Evolutionary conservation across 2,329 filamentous ascomycete species (phyloP).

Genomic region (Pestalotiopsis sp.): DNA sequence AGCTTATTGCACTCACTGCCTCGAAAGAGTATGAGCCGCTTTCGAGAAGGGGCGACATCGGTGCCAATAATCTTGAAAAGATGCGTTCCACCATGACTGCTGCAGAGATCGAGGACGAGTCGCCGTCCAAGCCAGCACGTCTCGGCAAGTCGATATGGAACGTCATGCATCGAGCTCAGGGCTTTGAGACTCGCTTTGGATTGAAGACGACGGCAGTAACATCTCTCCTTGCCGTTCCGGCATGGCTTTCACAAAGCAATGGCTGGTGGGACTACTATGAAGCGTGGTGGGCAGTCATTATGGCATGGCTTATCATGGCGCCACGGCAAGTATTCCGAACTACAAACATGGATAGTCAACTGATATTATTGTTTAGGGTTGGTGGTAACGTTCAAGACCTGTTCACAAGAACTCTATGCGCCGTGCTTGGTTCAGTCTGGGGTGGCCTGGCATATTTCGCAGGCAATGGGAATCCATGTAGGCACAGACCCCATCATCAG

Average conservation of each 20-base stretch:
- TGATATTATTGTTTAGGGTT: constrained; percentile 38
- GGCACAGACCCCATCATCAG: not conserved
- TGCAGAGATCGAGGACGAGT: constrained; percentile 38
- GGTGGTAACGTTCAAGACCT: constrained; percentile 62
- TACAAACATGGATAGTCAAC: not conserved
- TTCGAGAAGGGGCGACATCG: constrained; percentile 25
- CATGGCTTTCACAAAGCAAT: constrained; percentile 47
- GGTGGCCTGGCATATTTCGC: constrained; percentile 54
- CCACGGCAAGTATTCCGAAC: constrained; percentile 37
- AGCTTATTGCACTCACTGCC: constrained; percentile 45
- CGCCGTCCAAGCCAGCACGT: constrained; percentile 18
- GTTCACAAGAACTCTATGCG: constrained; percentile 51
- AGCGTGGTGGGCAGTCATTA: constrained; percentile 60
- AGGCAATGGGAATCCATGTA: constrained; percentile 51
- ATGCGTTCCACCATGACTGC: constrained; percentile 41
- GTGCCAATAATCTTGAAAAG: constrained; percentile 29
- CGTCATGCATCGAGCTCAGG: constrained; percentile 54
- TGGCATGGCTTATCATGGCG: constrained; percentile 60
- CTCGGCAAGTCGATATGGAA: constrained; percentile 52
- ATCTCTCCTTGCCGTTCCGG: constrained; percentile 54
- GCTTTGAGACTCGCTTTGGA: constrained; percentile 60
- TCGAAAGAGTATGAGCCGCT: constrained; percentile 38
- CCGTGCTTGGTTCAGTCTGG: constrained; percentile 56
- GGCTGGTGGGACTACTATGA: constrained; percentile 59
- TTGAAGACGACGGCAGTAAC: constrained; percentile 57